Evolutionary conservation across 208 protist species (phyloP).

Genomic region (Leishmania braziliensis): DNA sequence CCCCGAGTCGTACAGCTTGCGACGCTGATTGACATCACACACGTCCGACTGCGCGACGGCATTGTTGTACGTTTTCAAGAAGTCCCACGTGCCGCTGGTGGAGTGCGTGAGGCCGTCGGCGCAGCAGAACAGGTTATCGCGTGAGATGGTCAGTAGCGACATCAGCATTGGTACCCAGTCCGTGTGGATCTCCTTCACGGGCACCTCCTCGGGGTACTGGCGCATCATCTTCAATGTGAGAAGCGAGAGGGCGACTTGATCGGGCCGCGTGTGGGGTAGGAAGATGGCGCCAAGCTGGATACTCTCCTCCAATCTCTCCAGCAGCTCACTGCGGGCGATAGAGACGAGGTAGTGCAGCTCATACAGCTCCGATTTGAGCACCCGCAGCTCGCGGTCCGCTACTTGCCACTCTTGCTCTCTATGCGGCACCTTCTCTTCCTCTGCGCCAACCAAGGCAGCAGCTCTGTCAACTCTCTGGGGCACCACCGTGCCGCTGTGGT

Average conservation of each 20-base stretch:
- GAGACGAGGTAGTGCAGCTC: slow-evolving; percentile 54
- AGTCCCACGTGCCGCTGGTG: background rate
- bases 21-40: slow-evolving; percentile 39
- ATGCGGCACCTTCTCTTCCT: background rate
- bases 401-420: slow-evolving; percentile 39
- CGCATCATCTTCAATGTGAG: slow-evolving; percentile 70
- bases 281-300: slow-evolving; percentile 45
- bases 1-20: slow-evolving; percentile 16
- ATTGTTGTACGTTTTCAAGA: slow-evolving; percentile 26
- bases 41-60: slow-evolving; percentile 24
- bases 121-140: slow-evolving; percentile 39
- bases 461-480: background rate
- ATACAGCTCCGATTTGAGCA: slow-evolving; percentile 55
- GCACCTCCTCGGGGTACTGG: slow-evolving; percentile 60
- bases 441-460: background rate
- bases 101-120: background rate
- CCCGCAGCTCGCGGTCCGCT: slow-evolving; percentile 51
- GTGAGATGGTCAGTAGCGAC: slow-evolving; percentile 44
- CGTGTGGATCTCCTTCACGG: slow-evolving; percentile 63
- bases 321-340: slow-evolving; percentile 44
- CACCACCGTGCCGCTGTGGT: slow-evolving; percentile 10
- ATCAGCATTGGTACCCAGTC: slow-evolving; percentile 64
- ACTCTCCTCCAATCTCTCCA: slow-evolving; percentile 49
- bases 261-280: slow-evolving; percentile 60
- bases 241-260: slow-evolving; percentile 44